These are phyloP conservation scores for Zea mays DNA, from an alignment of 176 grass and related monocot species.

Conservation along the genomic window Zm-B73-REFERENCE-NAM-5.0 NC_050098.1:197875501-197876000, in stretches of 20 bases:
- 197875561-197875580: conserved; percentile 22
- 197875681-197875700: neutral
- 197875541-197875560: conserved; percentile 29
- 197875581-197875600: conserved; percentile 26
- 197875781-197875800: neutral
- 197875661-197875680: conserved; percentile 1
- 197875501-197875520: neutral
- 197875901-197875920: neutral
- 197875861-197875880: neutral
- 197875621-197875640: neutral
- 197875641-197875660: conserved; percentile 9
- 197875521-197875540: conserved; percentile 22
- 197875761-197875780: conserved; percentile 12
- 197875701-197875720: no score
- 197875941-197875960: neutral
- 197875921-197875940: neutral
- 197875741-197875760: conserved; percentile 10
- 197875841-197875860: conserved; percentile 5
- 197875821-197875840: neutral
- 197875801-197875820: neutral
- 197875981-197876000: neutral
- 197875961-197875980: neutral
- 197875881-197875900: neutral
- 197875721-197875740: neutral
- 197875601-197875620: neutral